Evolutionary conservation across 495 filamentous ascomycete species (phyloP).

Genomic region (Hapsidospora chrysogenum): DNA sequence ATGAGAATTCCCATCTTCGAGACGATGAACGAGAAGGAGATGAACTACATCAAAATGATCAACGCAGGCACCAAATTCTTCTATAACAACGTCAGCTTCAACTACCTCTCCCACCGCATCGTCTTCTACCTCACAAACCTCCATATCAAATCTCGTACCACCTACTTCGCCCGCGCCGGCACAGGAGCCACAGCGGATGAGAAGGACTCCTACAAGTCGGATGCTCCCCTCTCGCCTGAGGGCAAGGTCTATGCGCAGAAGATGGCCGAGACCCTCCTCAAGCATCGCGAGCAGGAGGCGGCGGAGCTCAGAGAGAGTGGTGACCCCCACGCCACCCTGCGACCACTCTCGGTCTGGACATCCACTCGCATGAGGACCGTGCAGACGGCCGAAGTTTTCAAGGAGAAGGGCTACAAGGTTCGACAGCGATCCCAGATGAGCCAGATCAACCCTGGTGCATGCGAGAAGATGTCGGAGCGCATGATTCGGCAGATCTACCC

Average conservation of each 20-base stretch:
- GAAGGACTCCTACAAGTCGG: conserved; percentile 68
- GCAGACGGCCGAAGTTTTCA: conserved; percentile 73
- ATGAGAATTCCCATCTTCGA: conserved; percentile 90
- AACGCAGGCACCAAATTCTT: conserved; percentile 87
- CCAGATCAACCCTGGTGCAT: conserved; percentile 89
- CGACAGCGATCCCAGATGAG: conserved; percentile 89
- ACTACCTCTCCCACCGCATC: conserved; percentile 87
- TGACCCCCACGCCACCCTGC: conserved; percentile 48
- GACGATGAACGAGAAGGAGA: conserved; percentile 82
- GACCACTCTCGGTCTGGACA: conserved; percentile 83
- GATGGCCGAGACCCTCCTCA: conserved; percentile 67
- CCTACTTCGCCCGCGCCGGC: conserved; percentile 79
- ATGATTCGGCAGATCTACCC: conserved; percentile 66
- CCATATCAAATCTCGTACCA: conserved; percentile 84
- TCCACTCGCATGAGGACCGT: conserved; percentile 80
- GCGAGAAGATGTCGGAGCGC: conserved; percentile 69
- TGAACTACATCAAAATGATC: conserved; percentile 99
- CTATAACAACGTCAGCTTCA: conserved; percentile 90
- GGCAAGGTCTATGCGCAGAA: conserved; percentile 74
- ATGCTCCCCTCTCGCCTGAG: conserved; percentile 67
- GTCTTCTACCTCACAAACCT: conserved; percentile 97
- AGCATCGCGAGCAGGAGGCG: conserved; percentile 68
- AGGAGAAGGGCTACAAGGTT: conserved; percentile 63
- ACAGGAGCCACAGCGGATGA: conserved; percentile 51
- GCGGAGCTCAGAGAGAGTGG: conserved; percentile 49